Evolutionary conservation across 805 yeast species (phyloP).

Genomic region (Starmerella floricola): DNA sequence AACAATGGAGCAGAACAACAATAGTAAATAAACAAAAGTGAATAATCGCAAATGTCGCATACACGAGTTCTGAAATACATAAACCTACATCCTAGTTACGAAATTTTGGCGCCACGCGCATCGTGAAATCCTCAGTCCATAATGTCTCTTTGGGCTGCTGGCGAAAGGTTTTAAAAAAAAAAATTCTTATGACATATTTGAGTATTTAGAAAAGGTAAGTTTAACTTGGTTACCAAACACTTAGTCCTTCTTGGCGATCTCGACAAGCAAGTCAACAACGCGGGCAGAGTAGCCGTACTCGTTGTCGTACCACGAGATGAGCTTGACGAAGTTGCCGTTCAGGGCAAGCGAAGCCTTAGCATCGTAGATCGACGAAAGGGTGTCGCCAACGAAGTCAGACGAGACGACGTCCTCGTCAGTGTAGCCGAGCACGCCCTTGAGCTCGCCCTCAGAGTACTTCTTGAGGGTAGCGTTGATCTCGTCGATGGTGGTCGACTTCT

Average conservation of each 20-base stretch:
- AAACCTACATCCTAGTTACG: too few species aligned
- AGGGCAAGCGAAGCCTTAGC: constrained; percentile 82
- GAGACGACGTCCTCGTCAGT: constrained; percentile 90
- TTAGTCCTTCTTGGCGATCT: constrained; percentile 54
- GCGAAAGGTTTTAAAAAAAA: too few species aligned
- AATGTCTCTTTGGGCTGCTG: too few species aligned
- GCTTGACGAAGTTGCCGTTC: constrained; percentile 80
- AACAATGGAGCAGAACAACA: too few species aligned
- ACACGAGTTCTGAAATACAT: too few species aligned
- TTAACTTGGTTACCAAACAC: too few species aligned
- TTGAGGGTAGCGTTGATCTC: constrained; percentile 68
- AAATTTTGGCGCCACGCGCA: too few species aligned
- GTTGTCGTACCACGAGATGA: constrained; percentile 90
- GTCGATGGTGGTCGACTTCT: constrained; percentile 65
- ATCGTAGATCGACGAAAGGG: constrained; percentile 80
- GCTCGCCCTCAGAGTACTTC: constrained; percentile 63
- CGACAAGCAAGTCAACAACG: constrained; percentile 80
- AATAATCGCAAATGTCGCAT: too few species aligned
- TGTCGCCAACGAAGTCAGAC: constrained; percentile 73
- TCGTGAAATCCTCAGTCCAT: too few species aligned
- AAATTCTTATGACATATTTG: too few species aligned
- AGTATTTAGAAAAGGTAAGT: too few species aligned
- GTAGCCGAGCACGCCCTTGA: constrained; percentile 77
- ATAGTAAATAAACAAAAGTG: too few species aligned
- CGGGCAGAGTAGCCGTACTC: constrained; percentile 95